phyloP scores from a whole-genome alignment of 345 rosid species.

The Rhodamnia argentea region DNA sequence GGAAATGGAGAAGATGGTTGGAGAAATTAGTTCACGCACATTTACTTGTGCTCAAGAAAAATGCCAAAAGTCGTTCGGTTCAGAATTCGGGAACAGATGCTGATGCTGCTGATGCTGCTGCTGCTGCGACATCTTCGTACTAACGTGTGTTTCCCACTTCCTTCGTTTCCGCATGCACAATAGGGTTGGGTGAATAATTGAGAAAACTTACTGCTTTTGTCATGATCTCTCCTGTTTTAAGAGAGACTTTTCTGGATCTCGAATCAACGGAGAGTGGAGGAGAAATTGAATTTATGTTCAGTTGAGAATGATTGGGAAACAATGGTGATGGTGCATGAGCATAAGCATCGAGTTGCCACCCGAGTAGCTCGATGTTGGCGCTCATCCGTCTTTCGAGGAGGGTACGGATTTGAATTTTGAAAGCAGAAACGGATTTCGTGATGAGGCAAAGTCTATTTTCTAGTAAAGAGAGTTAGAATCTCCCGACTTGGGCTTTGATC shows the following conservation, averaged over 20 bases:
- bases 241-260: neutral
- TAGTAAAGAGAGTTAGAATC: neutral
- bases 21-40: neutral
- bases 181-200: neutral
- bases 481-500: neutral
- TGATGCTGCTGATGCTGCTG: neutral
- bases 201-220: neutral
- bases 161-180: neutral
- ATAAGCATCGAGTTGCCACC: neutral
- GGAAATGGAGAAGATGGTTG: neutral
- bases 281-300: neutral
- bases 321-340: neutral
- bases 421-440: neutral
- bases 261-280: neutral
- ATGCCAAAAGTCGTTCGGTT: neutral
- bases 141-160: neutral
- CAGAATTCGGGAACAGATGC: neutral
- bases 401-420: neutral
- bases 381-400: neutral
- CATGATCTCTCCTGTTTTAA: neutral
- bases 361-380: neutral
- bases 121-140: neutral
- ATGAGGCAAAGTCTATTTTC: neutral
- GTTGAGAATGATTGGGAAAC: neutral
- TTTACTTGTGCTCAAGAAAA: neutral